These are phyloP conservation scores for Naganishia cerealis DNA, from an alignment of 1,284 basidiomycete species.

Conservation along the genomic window DNA sequence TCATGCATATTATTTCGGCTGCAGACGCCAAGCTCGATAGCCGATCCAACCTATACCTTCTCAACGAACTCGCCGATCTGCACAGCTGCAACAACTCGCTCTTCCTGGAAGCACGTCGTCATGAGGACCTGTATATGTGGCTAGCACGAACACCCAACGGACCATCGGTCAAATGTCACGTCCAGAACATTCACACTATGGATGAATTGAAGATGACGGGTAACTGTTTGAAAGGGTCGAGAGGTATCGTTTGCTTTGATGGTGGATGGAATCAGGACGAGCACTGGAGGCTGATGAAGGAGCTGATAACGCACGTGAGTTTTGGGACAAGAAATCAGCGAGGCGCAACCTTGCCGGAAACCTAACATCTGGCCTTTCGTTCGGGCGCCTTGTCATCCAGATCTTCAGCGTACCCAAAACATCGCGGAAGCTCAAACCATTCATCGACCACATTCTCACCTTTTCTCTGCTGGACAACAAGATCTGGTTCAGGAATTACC, in stretches of 20 bases:
- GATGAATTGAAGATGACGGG: slow-evolving; percentile 99
- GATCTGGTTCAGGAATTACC: slow-evolving; percentile 99
- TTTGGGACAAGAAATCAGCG: too few relatives aligned
- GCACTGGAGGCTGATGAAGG: slow-evolving; percentile 78
- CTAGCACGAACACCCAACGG: slow-evolving; percentile 96
- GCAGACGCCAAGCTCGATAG: slow-evolving; percentile 94
- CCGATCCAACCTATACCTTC: slow-evolving; percentile 87
- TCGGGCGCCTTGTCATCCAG: slow-evolving; percentile 54
- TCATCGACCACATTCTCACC: slow-evolving; percentile 94
- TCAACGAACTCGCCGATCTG: slow-evolving; percentile 95
- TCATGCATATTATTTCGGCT: slow-evolving; percentile 7
- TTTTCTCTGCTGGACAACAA: slow-evolving; percentile 95
- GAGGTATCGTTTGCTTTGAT: slow-evolving; percentile 91
- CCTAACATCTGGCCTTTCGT: too few relatives aligned
- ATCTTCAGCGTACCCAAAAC: slow-evolving; percentile 91
- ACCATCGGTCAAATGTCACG: slow-evolving; percentile 93
- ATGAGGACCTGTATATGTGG: slow-evolving; percentile 97
- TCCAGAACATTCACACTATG: slow-evolving; percentile 99
- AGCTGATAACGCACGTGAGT: slow-evolving; percentile 92
- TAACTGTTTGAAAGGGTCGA: slow-evolving; percentile 93
- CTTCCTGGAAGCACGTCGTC: slow-evolving; percentile 93
- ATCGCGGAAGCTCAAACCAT: slow-evolving; percentile 89
- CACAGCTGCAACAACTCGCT: slow-evolving; percentile 97
- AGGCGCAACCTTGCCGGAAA: too few relatives aligned
- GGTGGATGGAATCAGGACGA: slow-evolving; percentile 87